A percentile compares a stretch with the other conserved stretches of the same genome.
Evolutionary conservation across 225 moss, liverwort and hornwort species (phyloP).

Genomic region (Pseudisothecium myosuroides): DNA sequence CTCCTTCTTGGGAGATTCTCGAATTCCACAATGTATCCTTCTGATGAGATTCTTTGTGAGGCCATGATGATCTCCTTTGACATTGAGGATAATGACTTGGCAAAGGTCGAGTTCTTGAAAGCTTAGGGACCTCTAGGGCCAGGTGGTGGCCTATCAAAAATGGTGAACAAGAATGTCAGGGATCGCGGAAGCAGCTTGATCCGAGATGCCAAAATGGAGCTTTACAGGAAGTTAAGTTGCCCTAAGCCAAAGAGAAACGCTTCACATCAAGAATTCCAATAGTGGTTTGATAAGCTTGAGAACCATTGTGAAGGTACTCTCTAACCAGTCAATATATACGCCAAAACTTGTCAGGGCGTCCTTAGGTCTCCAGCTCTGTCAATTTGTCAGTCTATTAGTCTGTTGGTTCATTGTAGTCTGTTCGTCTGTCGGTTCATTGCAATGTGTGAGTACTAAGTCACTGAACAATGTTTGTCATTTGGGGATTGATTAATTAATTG

Average conservation of each 20-base stretch:
- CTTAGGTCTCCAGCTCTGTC: too few relatives aligned
- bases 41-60: not conserved
- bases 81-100: too few relatives aligned
- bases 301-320: not conserved
- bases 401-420: too few relatives aligned
- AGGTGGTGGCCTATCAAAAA: not conserved
- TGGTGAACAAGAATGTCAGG: not conserved
- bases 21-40: not conserved
- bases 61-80: not conserved
- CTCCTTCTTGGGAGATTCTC: not conserved
- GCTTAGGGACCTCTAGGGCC: accelerated
- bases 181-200: not conserved
- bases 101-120: not conserved
- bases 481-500: not conserved
- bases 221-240: not conserved
- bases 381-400: too few relatives aligned
- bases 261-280: not conserved
- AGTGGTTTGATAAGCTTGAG: not conserved
- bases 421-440: too few relatives aligned
- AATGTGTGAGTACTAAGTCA: not conserved
- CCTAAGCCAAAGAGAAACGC: not conserved
- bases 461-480: not conserved
- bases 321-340: too few relatives aligned
- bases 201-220: not conserved
- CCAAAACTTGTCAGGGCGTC: too few relatives aligned